These are phyloP conservation scores for Pugionium dolabratum DNA, from an alignment of 345 rosid species.

Conservation along the genomic window DNA sequence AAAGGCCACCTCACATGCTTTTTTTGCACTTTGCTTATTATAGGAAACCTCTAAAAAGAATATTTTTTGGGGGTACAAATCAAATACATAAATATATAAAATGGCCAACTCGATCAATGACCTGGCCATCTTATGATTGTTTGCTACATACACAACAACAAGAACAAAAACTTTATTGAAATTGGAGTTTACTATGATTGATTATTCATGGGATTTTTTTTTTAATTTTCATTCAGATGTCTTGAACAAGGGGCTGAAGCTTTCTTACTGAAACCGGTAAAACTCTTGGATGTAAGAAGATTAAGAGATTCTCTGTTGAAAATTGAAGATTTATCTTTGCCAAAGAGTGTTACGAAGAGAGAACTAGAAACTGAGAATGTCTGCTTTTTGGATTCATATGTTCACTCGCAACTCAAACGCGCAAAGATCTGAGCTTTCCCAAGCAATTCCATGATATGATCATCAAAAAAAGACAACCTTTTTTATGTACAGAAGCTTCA, in stretches of 20 bases:
- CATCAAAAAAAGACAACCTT: not conserved
- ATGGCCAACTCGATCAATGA: constrained; percentile 31
- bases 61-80: not conserved
- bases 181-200: constrained; percentile 4
- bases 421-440: constrained; percentile 19
- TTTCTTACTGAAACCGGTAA: constrained; percentile 72
- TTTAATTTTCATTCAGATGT: constrained; percentile 47
- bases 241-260: constrained; percentile 93
- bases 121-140: constrained; percentile 34
- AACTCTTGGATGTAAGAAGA: constrained; percentile 64
- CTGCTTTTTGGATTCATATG: constrained; percentile 31
- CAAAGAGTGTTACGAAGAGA: constrained; percentile 51
- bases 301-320: constrained; percentile 56
- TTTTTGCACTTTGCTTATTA: constrained; percentile 17
- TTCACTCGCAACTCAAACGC: constrained; percentile 31
- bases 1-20: constrained; percentile 41
- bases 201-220: not conserved
- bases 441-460: constrained; percentile 16
- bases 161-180: not conserved
- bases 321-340: constrained; percentile 38
- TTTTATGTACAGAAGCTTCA: constrained; percentile 12
- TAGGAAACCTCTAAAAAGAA: not conserved
- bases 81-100: not conserved
- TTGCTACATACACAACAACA: constrained; percentile 27
- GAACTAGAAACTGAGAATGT: constrained; percentile 40